Conservation (phyloP, 2,329 filamentous ascomycete species). For the Alternaria metachromatica region DNA sequence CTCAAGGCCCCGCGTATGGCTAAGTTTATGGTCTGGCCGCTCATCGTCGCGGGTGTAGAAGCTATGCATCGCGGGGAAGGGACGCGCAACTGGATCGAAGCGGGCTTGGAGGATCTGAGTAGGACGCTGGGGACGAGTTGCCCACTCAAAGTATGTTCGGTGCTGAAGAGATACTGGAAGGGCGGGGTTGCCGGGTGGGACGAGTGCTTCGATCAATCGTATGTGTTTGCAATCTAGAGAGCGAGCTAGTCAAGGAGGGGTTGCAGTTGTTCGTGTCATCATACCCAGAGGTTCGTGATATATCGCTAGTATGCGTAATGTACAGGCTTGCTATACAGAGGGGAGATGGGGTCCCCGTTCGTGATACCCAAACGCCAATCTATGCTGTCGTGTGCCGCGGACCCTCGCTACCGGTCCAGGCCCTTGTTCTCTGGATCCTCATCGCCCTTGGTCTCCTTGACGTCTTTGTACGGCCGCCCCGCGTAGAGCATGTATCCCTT, state of each 20-base stretch:
- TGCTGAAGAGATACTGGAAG: conserved; percentile 35
- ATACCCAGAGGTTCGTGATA: not conserved
- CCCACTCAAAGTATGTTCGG: conserved; percentile 29
- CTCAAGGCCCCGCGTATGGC: conserved; percentile 12
- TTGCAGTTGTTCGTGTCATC: not conserved
- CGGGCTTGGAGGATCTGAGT: conserved; percentile 22
- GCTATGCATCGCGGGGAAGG: conserved; percentile 25
- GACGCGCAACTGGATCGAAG: conserved; percentile 29
- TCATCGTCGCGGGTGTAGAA: conserved; percentile 37
- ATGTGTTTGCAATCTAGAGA: conserved; percentile 31
- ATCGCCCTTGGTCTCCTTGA: conserved; percentile 38
- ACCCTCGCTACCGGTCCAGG: conserved; percentile 17
- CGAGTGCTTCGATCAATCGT: conserved; percentile 36
- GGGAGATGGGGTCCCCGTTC: not conserved
- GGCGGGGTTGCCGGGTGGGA: conserved; percentile 33
- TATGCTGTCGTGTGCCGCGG: conserved; percentile 7
- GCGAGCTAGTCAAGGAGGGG: not conserved
- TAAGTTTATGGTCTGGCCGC: conserved; percentile 33
- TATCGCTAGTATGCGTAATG: conserved; percentile 3
- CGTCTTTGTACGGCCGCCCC: conserved; percentile 39
- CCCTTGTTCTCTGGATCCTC: conserved; percentile 35
- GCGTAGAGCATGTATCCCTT: conserved; percentile 50
- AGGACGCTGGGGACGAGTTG: conserved; percentile 25
- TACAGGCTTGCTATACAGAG: conserved; percentile 23
- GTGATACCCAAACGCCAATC: conserved; percentile 14